These are phyloP conservation scores for Pythium guiyangense DNA, from an alignment of 352 stramenopile species.

Conservation along the genomic window DNA sequence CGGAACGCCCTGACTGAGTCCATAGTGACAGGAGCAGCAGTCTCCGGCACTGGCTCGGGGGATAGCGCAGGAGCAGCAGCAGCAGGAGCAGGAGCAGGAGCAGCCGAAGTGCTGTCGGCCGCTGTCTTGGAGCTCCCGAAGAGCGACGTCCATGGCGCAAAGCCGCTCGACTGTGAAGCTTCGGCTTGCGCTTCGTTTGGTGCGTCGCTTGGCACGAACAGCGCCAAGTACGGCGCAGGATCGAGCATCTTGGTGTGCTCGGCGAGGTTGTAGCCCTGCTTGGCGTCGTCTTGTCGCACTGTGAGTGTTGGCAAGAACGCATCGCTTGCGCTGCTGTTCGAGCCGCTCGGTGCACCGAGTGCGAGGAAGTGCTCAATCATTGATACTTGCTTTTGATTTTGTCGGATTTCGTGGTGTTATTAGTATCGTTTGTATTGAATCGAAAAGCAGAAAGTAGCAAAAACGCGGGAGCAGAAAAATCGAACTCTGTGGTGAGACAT, in stretches of 20 bases:
- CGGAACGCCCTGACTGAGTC: conserved; percentile 34
- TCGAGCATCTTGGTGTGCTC: conserved; percentile 29
- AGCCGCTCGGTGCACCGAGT: conserved; percentile 15
- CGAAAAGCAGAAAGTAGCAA: too few relatives aligned
- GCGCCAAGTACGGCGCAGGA: conserved; percentile 49
- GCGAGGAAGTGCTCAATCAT: conserved; percentile 58
- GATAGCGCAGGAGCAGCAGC: background rate
- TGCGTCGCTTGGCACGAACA: conserved; percentile 34
- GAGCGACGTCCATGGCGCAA: conserved; percentile 1
- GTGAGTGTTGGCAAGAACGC: conserved; percentile 69
- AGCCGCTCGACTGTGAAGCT: background rate
- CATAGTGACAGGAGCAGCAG: background rate
- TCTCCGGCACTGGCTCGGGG: too few relatives aligned
- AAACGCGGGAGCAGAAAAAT: too few relatives aligned
- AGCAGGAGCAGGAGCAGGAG: conserved; percentile 9
- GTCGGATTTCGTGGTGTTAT: too few relatives aligned
- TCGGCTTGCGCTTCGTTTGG: background rate
- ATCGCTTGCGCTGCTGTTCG: conserved; percentile 30
- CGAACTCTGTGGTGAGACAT: too few relatives aligned
- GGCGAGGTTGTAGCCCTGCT: conserved; percentile 5
- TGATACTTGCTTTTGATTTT: too few relatives aligned
- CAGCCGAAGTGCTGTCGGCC: background rate
- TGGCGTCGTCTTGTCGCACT: conserved; percentile 15
- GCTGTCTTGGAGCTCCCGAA: background rate
- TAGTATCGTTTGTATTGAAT: too few relatives aligned